Conservation (phyloP, 495 filamentous ascomycete genomes). For the Aspergillus affinis region DNA sequence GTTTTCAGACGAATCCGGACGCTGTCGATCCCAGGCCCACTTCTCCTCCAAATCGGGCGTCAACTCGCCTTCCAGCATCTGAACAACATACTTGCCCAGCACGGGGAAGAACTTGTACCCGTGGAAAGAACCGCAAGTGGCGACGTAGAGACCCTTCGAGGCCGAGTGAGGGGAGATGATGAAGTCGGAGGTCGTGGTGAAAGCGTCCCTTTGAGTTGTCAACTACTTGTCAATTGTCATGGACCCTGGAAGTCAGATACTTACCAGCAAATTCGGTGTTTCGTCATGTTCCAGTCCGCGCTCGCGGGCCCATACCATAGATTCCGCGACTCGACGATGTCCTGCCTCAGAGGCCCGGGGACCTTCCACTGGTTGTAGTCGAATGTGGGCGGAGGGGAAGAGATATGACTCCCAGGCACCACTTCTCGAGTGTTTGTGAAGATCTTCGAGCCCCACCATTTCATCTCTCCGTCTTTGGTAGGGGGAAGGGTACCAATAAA, state of each 20-base stretch:
- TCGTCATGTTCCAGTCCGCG: conserved; percentile 36
- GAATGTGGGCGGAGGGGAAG: conserved; percentile 44
- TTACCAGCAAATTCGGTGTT: conserved; percentile 48
- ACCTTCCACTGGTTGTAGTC: conserved; percentile 52
- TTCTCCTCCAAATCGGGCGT: conserved; percentile 38
- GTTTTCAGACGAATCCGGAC: conserved; percentile 33
- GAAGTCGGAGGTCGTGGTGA: conserved; percentile 52
- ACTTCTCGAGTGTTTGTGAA: conserved; percentile 52
- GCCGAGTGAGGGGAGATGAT: conserved; percentile 56
- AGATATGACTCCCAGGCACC: conserved; percentile 42
- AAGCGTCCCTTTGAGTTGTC: conserved; percentile 32
- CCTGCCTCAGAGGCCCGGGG: conserved; percentile 35
- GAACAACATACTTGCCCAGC: conserved; percentile 56
- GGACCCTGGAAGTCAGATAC: conserved; percentile 11
- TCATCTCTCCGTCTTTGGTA: conserved; percentile 44
- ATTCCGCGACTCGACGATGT: conserved; percentile 34
- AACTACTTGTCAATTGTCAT: conserved; percentile 7
- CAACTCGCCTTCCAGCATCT: conserved; percentile 53
- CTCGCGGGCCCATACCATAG: conserved; percentile 40
- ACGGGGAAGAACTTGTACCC: conserved; percentile 63
- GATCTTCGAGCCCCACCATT: conserved; percentile 52
- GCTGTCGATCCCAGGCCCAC: conserved; percentile 60
- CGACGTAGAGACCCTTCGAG: conserved; percentile 48
- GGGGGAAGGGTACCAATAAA: conserved; percentile 35
- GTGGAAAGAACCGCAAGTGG: conserved; percentile 51